Base-by-base conservation (phyloP, 2,329 filamentous ascomycete species). In the Paecilomyces sp. region DNA sequence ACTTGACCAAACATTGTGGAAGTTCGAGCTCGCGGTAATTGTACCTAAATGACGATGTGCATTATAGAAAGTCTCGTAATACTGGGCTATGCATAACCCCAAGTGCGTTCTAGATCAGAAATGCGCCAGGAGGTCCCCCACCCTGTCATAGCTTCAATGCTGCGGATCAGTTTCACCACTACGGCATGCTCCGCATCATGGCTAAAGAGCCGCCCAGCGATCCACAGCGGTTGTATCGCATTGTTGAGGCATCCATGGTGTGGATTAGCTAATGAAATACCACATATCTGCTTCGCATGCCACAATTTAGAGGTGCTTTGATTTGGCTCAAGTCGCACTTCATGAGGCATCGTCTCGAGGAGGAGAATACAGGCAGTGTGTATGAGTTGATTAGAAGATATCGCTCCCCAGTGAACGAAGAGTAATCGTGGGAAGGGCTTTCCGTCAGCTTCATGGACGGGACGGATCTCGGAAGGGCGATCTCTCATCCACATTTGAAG, bases 181-280 rank as follows among this genome's bases (percentile, higher is more conserved):
- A 73, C 62, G 0, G 65, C 64, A 61, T 78, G 75, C 60, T 79
- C 76, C 0, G 75, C 74, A 1, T 70, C 73, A 68, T 85, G 83
- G 58, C 79, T 84, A 51, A 85, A 74, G 0, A 84, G 68, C 36
- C 78, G 75, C 0, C 82, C 83, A 0, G 83, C 83, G 12, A 85
- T 75, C 79, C 81, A 85, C 0, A 85, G 71, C 0, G 83, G 83
- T 62, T 85, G 83, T 3, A 85, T 82, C 3, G 82, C 81, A 64
- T 85, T 85, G 61, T 82, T 85, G 34, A 84, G 65, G 61, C 80
- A 83, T 2, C 82, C 83, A 11, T 80, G 76, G 59, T 85, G 82
- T 3, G 78, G 79, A 60, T 85, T 85, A 2, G 82, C 78, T 12
- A 82, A 65, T 0, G 82, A 83, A 24, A 85, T 85, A 2, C 82